Conservation (phyloP, 2,329 filamentous ascomycete species). For the Teratosphaeria pseudoeucalypti region DNA sequence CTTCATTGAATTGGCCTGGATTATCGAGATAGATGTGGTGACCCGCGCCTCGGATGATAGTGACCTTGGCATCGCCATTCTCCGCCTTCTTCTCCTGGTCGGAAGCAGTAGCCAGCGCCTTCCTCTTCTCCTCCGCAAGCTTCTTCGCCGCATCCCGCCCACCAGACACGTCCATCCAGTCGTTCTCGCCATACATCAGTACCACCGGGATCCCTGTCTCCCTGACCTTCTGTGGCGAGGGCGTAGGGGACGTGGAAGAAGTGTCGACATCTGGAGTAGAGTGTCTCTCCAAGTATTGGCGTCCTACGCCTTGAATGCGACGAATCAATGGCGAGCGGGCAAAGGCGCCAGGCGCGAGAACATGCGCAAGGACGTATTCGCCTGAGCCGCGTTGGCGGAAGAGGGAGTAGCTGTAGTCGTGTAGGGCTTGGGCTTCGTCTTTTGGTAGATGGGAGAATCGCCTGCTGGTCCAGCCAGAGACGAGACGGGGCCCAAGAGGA, state of each 20-base stretch:
- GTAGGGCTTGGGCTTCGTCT: constrained; percentile 71
- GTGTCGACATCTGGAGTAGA: constrained; percentile 17
- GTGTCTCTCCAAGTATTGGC: constrained; percentile 46
- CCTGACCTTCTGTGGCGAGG: constrained; percentile 20
- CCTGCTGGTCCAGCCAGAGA: constrained; percentile 88
- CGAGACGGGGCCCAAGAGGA: constrained; percentile 79
- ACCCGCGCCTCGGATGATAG: constrained; percentile 62
- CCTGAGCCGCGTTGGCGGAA: constrained; percentile 88
- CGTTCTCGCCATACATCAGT: constrained; percentile 93
- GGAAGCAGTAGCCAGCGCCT: constrained; percentile 50
- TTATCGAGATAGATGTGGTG: constrained; percentile 66
- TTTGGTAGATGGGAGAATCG: constrained; percentile 80
- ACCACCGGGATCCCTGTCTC: constrained; percentile 71
- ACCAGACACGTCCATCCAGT: constrained; percentile 96
- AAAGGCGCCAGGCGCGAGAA: constrained; percentile 87
- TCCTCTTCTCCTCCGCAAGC: constrained; percentile 56
- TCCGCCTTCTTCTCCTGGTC: constrained; percentile 58
- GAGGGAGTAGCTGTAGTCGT: constrained; percentile 88
- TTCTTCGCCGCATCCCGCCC: constrained; percentile 72
- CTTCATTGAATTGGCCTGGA: constrained; percentile 57
- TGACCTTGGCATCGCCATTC: constrained; percentile 70
- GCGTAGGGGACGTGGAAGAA: constrained; percentile 8
- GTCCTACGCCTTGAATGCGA: constrained; percentile 73
- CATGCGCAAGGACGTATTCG: constrained; percentile 85
- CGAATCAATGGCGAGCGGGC: constrained; percentile 80